These are phyloP conservation scores for Nadsonia starkeyi-henricii DNA, from an alignment of 1,139 yeast genomes.

Conservation along the genomic window DNA sequence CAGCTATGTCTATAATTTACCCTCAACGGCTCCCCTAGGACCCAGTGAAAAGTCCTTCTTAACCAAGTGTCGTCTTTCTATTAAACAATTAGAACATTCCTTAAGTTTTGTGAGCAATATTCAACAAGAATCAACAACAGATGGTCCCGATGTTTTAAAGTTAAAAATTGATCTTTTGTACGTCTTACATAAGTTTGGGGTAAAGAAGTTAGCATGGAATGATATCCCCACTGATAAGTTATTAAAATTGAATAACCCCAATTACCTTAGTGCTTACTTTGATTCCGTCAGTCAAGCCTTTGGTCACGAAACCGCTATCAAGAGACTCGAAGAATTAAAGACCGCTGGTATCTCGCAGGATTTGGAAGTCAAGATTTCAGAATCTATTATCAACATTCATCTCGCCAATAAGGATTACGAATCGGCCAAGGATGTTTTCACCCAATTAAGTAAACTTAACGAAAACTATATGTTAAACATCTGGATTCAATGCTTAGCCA, in stretches of 20 bases:
- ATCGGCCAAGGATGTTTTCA: not conserved
- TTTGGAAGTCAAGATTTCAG: not conserved
- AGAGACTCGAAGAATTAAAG: not conserved
- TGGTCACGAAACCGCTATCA: not conserved
- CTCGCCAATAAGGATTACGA: not conserved
- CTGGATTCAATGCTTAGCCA: not conserved
- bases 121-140: not conserved
- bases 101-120: not conserved
- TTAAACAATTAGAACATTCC: not conserved
- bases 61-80: not conserved
- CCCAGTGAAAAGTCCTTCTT: not conserved
- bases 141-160: not conserved
- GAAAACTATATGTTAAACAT: not conserved
- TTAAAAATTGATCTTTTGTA: not conserved
- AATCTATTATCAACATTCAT: not conserved
- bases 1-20: not conserved
- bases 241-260: not conserved
- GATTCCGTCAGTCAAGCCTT: not conserved
- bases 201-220: not conserved
- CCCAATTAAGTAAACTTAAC: not conserved
- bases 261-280: not conserved
- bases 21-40: not conserved
- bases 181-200: not conserved
- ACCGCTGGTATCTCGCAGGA: not conserved
- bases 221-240: not conserved